Percentiles rank a stretch among this genome's conserved stretches.
Conservation (phyloP, 73 alveolate species). For the Paramecium caudatum region DNA sequence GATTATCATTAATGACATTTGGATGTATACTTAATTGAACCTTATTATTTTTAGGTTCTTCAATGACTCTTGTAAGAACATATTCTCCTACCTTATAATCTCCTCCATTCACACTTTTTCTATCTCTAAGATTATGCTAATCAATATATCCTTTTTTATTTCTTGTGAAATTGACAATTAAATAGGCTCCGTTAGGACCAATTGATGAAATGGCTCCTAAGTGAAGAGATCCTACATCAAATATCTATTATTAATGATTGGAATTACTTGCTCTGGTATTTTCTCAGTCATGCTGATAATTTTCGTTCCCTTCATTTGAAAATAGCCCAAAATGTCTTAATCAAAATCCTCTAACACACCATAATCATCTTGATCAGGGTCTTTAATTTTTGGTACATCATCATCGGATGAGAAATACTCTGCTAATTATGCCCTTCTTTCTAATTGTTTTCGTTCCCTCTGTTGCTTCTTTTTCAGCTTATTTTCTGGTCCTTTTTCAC, state of each 20-base stretch:
- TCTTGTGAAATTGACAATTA: constrained; percentile 10
- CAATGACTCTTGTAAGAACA: constrained; percentile 35
- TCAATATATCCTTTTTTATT: constrained; percentile 28
- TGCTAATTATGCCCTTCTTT: constrained; percentile 48
- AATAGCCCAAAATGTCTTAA: constrained; percentile 29
- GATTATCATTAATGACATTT: constrained; percentile 22
- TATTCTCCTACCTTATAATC: constrained; percentile 42
- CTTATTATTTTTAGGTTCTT: neutral
- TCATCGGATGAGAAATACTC: constrained; percentile 32
- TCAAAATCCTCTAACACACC: constrained; percentile 44
- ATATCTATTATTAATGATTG: neutral
- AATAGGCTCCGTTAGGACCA: constrained; percentile 44
- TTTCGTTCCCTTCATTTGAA: constrained; percentile 4
- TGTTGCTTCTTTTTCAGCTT: constrained; percentile 35
- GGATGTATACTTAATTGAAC: constrained; percentile 35
- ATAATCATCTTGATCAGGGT: constrained; percentile 26
- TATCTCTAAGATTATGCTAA: constrained; percentile 43
- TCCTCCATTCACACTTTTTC: constrained; percentile 15
- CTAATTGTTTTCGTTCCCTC: constrained; percentile 24
- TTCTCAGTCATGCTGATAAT: neutral
- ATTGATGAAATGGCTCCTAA: neutral
- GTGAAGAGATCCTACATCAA: constrained; percentile 25
- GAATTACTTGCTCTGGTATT: constrained; percentile 8
- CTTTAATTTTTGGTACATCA: neutral
- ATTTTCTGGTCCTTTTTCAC: constrained; percentile 18